Evolutionary conservation across 192 early-diverging fungal species (phyloP), one percentile per base, ranked within the genome.

Genomic region (Podochytrium sp.): DNA sequence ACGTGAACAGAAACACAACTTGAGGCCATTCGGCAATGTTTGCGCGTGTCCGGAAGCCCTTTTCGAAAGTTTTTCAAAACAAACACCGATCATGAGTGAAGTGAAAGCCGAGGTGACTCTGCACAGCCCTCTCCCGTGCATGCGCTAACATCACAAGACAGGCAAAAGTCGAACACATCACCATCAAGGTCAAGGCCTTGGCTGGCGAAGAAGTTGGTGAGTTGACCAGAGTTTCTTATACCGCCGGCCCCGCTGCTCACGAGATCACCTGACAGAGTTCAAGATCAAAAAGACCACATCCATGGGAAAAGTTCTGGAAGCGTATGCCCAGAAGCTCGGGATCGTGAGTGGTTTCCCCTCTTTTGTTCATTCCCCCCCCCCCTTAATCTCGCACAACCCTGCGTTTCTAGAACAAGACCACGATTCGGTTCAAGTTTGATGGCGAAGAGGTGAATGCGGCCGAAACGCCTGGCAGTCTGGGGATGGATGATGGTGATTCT

Each of bases 231-330:
- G n/a, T n/a, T n/a, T n/a, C n/a, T n/a, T n/a, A n/a, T n/a, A n/a
- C n/a, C n/a, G n/a, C n/a, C n/a, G n/a, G n/a, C n/a, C n/a, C n/a
- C n/a, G n/a, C n/a, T n/a, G n/a, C n/a, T n/a, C n/a, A n/a, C n/a
- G n/a, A n/a, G n/a, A n/a, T n/a, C n/a, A n/a, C n/a, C n/a, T n/a
- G n/a, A 34, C 30, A 93, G 94, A 94, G 90, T 98, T 98, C 84
- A 97, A 95, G 82, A 96, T 98, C 80, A 98, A 97, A 79, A 86
- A 90, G 35, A 86, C 88, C 7, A 97, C 96, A 37, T 90, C 90
- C 65, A 86, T 98, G 32, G 86, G 89, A 66, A 96, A 97, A 69
- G 81, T 98, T 51, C 94, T 97, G 92, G 91, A 94, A 53, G 94
- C 96, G 10, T 98, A 95, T 71, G 91, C 93, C 74, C 86, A 92